Percentiles rank a stretch among this genome's conserved stretches.
phyloP scores from a whole-genome alignment of 768 basidiomycete species.

The Mycena pura region DNA sequence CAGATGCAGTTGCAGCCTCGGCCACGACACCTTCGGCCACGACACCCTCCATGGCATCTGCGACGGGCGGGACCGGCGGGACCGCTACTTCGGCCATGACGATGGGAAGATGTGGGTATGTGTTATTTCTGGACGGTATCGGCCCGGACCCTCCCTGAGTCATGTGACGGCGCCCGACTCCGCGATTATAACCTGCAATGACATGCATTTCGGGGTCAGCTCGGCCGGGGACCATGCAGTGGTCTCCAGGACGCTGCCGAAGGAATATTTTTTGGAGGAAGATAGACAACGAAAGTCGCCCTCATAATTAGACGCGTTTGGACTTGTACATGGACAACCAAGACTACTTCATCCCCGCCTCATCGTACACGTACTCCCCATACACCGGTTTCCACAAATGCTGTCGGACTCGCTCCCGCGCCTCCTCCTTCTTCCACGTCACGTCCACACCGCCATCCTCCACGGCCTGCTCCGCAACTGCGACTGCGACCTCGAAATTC shows the following conservation, averaged over 20 bases:
- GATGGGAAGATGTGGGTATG: not conserved
- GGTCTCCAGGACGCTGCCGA: too few species aligned
- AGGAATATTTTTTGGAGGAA: too few species aligned
- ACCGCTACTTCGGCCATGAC: constrained; percentile 40
- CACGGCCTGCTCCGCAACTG: constrained; percentile 80
- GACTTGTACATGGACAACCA: too few species aligned
- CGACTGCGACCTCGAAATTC: constrained; percentile 82
- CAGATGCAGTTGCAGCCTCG: constrained; percentile 9
- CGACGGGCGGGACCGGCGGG: constrained; percentile 34
- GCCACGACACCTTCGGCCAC: constrained; percentile 29
- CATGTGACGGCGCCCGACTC: too few species aligned
- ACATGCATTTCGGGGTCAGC: too few species aligned
- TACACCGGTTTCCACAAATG: constrained; percentile 74
- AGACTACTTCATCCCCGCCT: constrained; percentile 49
- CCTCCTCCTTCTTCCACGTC: constrained; percentile 64
- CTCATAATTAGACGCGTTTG: too few species aligned
- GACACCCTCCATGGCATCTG: constrained; percentile 42
- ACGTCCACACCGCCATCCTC: constrained; percentile 71
- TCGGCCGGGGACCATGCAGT: too few species aligned
- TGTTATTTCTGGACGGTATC: not conserved
- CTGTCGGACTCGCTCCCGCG: constrained; percentile 55
- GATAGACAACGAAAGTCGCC: not conserved
- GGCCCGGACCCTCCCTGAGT: not conserved
- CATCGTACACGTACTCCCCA: constrained; percentile 66
- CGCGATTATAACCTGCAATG: too few species aligned